Evolutionary conservation across 192 early-diverging fungal genomes (phyloP).

Genomic region (Gryganskiella cystojenkinii): DNA sequence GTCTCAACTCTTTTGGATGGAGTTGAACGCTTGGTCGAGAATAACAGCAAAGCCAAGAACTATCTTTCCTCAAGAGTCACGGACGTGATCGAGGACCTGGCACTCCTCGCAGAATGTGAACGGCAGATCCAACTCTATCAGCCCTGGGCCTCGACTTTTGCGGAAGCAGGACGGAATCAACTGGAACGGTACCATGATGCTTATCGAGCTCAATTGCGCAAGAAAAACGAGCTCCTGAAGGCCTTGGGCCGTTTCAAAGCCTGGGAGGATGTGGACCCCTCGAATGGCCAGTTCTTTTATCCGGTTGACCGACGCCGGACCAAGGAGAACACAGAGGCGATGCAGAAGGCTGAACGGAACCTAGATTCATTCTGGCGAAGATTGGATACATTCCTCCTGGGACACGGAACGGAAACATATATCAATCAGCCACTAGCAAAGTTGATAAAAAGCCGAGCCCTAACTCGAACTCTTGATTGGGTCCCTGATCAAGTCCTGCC

Average conservation of each 20-base stretch:
- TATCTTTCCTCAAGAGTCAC: slow-evolving; percentile 23
- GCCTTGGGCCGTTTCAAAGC: too few species aligned
- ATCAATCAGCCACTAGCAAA: too few species aligned
- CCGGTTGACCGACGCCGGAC: slow-evolving; percentile 36
- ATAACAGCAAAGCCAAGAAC: slow-evolving; percentile 27
- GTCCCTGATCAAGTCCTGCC: too few species aligned
- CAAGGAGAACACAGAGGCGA: slow-evolving; percentile 33
- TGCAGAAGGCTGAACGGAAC: slow-evolving; percentile 30
- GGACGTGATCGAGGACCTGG: slow-evolving; percentile 15
- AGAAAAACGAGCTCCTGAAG: too few species aligned
- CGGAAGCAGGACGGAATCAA: not conserved
- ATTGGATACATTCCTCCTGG: too few species aligned
- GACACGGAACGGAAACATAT: too few species aligned
- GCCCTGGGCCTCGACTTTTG: slow-evolving; percentile 39
- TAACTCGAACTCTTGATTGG: too few species aligned
- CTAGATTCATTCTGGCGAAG: too few species aligned
- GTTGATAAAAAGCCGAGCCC: too few species aligned
- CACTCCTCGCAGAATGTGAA: slow-evolving; percentile 27
- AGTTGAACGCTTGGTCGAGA: slow-evolving; percentile 33
- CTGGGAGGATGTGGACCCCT: slow-evolving; percentile 18
- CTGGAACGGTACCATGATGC: too few species aligned
- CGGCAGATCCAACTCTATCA: slow-evolving; percentile 24
- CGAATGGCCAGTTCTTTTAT: slow-evolving; percentile 29
- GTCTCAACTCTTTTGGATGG: slow-evolving; percentile 13
- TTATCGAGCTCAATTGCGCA: too few species aligned